phyloP scores from a whole-genome alignment of 75 land plant genomes.

The Pseudotsuga menziesii region DNA sequence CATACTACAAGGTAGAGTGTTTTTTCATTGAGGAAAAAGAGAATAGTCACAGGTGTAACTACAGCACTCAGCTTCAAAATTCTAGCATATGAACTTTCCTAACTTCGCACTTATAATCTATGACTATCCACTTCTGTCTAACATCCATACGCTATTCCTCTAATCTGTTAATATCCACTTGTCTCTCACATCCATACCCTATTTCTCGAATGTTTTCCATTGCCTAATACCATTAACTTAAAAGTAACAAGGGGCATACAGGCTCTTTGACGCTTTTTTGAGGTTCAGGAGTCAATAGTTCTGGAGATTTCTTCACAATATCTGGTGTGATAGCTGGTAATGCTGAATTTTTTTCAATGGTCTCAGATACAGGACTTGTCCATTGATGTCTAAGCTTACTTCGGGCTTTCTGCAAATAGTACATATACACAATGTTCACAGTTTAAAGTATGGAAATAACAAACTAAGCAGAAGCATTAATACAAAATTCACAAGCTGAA shows the following conservation, averaged over 20 bases:
- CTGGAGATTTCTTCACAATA: not conserved
- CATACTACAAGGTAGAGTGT: too few species aligned
- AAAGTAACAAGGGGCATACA: not conserved
- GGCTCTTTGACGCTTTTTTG: not conserved
- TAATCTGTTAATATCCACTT: not conserved
- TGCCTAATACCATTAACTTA: not conserved
- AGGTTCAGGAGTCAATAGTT: not conserved
- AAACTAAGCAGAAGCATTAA: not conserved
- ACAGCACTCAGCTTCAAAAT: not conserved
- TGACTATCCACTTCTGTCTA: not conserved
- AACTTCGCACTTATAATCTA: not conserved
- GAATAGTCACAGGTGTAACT: not conserved
- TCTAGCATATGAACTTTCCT: not conserved
- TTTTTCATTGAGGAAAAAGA: not conserved
- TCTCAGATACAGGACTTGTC: conserved; percentile 4
- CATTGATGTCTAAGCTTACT: conserved; percentile 3
- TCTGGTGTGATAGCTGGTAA: not conserved
- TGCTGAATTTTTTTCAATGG: not conserved
- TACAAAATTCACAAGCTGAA: not conserved
- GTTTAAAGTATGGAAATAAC: not conserved
- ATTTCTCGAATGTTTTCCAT: not conserved
- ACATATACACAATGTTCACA: not conserved
- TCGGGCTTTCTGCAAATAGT: not conserved
- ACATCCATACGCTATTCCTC: not conserved
- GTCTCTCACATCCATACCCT: not conserved